Conservation (phyloP, 306 rosid species). For the Neltuma alba region DNA sequence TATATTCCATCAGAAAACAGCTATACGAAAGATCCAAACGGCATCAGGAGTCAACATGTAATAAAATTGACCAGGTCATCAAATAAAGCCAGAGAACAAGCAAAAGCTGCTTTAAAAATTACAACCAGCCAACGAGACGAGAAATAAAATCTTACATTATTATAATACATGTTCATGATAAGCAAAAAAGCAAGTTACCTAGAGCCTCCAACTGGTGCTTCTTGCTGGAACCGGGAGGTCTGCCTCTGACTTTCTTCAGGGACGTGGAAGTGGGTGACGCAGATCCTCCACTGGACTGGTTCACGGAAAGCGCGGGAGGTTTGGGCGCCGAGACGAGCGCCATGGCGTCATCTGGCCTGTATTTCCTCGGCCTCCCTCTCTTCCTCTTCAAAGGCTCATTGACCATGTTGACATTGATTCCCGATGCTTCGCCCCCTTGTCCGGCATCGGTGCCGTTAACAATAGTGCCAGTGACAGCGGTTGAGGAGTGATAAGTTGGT, state of each 20-base stretch:
- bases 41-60: background rate
- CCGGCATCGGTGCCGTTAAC: constrained; percentile 18
- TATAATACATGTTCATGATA: background rate
- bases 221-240: constrained; percentile 72
- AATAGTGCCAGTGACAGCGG: background rate
- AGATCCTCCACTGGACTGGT: constrained; percentile 43
- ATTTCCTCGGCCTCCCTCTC: constrained; percentile 87
- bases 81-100: background rate
- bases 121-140: background rate
- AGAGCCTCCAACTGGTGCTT: constrained; percentile 48
- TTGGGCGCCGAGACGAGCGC: constrained; percentile 42
- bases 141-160: background rate
- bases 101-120: background rate
- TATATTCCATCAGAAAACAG: constrained; percentile 15
- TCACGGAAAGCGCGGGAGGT: constrained; percentile 17
- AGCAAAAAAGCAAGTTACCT: constrained; percentile 40
- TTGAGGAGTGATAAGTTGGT: constrained; percentile 4
- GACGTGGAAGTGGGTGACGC: constrained; percentile 41
- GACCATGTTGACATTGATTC: constrained; percentile 42
- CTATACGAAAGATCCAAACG: background rate
- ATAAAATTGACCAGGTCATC: background rate
- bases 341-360: constrained; percentile 69
- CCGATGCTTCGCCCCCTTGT: constrained; percentile 32
- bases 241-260: constrained; percentile 66
- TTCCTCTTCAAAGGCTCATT: constrained; percentile 58